Evolutionary conservation across 2,329 filamentous ascomycete species (phyloP), one percentile per base, ranked within the genome.

Genomic region (Phaeosphaeriaceae sp.): DNA sequence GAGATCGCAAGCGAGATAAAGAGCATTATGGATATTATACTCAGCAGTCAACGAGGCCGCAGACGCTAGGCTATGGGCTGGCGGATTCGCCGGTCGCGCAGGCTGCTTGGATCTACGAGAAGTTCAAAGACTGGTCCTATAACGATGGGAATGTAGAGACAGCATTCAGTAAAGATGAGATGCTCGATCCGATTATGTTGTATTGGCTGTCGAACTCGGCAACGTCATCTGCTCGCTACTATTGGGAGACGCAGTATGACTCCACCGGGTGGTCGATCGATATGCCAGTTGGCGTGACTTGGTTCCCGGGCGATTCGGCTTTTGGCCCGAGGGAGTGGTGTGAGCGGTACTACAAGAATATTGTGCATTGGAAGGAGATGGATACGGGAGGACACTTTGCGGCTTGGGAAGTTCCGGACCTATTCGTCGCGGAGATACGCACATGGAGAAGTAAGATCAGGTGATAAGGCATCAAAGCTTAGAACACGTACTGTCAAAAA

Each of bases 61-160:
- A 90, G 53, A 93, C 90, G 0, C 66, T 93, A 0, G 89, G 88
- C 0, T 91, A 91, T 68, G 86, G 80, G 0, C 78, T 93, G 2
- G 81, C 84, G 1, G 90, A 93, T 72, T 88, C 84, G 13, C 91
- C 91, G 0, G 83, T 90, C 0, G 89, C 83, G 0, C 77, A 91
- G 5, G 80, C 93, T 1, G 85, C 89, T 0, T 93, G 91, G 91
- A 86, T 93, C 24, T 89, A 90, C 65, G 91, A 93, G 76, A 93
- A 93, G 70, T 78, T 93, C 24, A 86, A 88, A 68, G 87, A 89
- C 68, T 93, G 90, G 91, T 45, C 42, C 19, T 22, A 45, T 21
- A 20, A 45, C 9, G 42, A 91, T 66, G 61, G 62, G 20, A 40
- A 67, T 53, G 57, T 66, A 13, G 63, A 68, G 40, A 60, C 44